Conservation (phyloP, 768 basidiomycete species). For the Lactarius pseudohatsudake region DNA sequence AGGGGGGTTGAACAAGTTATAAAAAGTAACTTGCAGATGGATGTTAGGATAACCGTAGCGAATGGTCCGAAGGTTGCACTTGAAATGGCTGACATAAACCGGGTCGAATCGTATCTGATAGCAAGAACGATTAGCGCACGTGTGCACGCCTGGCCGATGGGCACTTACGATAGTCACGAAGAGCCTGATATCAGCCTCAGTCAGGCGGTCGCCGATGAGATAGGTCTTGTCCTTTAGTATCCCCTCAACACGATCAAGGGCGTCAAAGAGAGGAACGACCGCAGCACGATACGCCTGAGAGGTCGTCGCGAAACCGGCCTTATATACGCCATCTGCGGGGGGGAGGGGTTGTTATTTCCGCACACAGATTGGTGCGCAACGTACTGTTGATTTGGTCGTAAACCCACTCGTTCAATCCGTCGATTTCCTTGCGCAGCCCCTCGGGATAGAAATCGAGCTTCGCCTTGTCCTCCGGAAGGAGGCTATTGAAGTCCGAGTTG, state of each 20-base stretch:
- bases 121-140: neutral
- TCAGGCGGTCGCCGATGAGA: slow-evolving; percentile 78
- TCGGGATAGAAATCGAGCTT: slow-evolving; percentile 77
- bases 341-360: neutral
- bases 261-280: slow-evolving; percentile 70
- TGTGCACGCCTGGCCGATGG: neutral
- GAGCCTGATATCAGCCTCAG: slow-evolving; percentile 82
- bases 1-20: neutral
- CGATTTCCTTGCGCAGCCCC: slow-evolving; percentile 70
- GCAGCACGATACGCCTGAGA: slow-evolving; percentile 80
- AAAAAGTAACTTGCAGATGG: slow-evolving; percentile 47
- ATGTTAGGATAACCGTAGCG: slow-evolving; percentile 86
- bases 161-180: slow-evolving; percentile 88
- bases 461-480: slow-evolving; percentile 64
- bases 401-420: slow-evolving; percentile 81
- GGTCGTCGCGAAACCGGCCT: slow-evolving; percentile 79
- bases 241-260: slow-evolving; percentile 80
- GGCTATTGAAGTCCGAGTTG: slow-evolving; percentile 79
- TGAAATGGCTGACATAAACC: slow-evolving; percentile 91
- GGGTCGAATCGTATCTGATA: slow-evolving; percentile 81
- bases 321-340: slow-evolving; percentile 80
- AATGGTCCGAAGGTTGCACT: slow-evolving; percentile 86
- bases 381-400: slow-evolving; percentile 83
- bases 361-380: slow-evolving; percentile 31
- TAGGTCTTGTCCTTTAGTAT: slow-evolving; percentile 77